Evolutionary conservation across 148 eudicot species (phyloP).

Genomic region (Linanthus parryae): DNA sequence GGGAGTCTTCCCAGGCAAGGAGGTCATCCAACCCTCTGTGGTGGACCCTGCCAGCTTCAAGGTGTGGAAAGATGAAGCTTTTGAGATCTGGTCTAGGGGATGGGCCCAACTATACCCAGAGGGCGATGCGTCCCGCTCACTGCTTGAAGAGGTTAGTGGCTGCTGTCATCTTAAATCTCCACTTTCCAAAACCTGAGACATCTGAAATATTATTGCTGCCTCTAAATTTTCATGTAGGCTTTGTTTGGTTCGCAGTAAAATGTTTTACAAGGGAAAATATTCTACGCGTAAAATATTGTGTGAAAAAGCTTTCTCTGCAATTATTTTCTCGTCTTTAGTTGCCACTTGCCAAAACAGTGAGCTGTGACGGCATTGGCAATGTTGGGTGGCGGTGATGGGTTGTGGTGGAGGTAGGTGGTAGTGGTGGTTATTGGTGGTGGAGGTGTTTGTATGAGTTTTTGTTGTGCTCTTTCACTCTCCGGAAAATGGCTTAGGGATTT

Average conservation of each 20-base stretch:
- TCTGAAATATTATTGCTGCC: background rate
- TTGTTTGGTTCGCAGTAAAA: background rate
- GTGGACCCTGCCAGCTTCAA: conserved; percentile 83
- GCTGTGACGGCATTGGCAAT: too few relatives aligned
- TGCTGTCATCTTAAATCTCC: background rate
- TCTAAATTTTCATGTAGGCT: background rate
- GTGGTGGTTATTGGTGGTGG: too few relatives aligned
- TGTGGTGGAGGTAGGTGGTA: too few relatives aligned
- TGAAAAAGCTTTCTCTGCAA: background rate
- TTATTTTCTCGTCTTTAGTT: background rate
- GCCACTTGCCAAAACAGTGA: too few relatives aligned
- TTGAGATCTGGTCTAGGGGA: conserved; percentile 83
- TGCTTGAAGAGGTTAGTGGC: conserved; percentile 26
- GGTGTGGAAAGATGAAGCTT: conserved; percentile 95
- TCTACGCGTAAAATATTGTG: background rate
- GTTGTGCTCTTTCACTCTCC: too few relatives aligned
- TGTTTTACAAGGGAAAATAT: background rate
- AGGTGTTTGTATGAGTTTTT: too few relatives aligned
- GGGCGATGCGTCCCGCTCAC: conserved; percentile 61
- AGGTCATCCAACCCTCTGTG: conserved; percentile 86
- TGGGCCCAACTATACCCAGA: conserved; percentile 84
- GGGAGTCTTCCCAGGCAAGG: conserved; percentile 93
- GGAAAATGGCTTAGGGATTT: too few relatives aligned
- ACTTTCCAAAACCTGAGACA: background rate
- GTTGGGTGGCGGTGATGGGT: too few relatives aligned